These are phyloP conservation scores for Thecamonas trahens DNA, from an alignment of 78 protist genomes.

Conservation along the genomic window DNA sequence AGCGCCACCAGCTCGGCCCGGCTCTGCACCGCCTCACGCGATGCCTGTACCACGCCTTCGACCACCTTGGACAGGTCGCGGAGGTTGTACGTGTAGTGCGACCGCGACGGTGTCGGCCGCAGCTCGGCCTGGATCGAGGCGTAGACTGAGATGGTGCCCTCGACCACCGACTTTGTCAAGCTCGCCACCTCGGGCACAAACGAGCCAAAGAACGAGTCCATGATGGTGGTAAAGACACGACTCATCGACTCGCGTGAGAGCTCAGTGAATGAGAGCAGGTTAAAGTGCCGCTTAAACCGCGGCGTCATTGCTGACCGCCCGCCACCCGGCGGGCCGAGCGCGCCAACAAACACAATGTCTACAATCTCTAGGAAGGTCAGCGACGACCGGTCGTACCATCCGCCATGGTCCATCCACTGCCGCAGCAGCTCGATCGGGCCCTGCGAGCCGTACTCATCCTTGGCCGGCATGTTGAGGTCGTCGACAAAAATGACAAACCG, in stretches of 20 bases:
- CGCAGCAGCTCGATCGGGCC: constrained; percentile 75
- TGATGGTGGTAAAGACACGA: constrained; percentile 52
- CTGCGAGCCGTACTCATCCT: constrained; percentile 65
- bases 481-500: constrained; percentile 60
- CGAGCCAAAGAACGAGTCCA: constrained; percentile 12
- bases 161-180: constrained; percentile 11
- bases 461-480: constrained; percentile 79
- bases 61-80: constrained; percentile 80
- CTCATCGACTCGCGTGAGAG: constrained; percentile 27
- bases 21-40: constrained; percentile 2
- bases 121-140: constrained; percentile 9
- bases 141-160: constrained; percentile 44
- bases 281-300: constrained; percentile 77
- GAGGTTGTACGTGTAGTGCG: constrained; percentile 92
- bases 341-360: constrained; percentile 39
- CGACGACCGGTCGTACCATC: constrained; percentile 60
- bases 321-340: constrained; percentile 89
- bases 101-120: constrained; percentile 81
- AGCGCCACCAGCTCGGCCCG: constrained; percentile 29
- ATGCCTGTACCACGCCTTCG: constrained; percentile 54
- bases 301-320: constrained; percentile 64
- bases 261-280: constrained; percentile 65
- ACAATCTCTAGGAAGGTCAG: constrained; percentile 20
- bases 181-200: not conserved
- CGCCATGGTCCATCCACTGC: constrained; percentile 59